Evolutionary conservation across 1,284 basidiomycete species (phyloP).

Genomic region (Omphalotus olearius): DNA sequence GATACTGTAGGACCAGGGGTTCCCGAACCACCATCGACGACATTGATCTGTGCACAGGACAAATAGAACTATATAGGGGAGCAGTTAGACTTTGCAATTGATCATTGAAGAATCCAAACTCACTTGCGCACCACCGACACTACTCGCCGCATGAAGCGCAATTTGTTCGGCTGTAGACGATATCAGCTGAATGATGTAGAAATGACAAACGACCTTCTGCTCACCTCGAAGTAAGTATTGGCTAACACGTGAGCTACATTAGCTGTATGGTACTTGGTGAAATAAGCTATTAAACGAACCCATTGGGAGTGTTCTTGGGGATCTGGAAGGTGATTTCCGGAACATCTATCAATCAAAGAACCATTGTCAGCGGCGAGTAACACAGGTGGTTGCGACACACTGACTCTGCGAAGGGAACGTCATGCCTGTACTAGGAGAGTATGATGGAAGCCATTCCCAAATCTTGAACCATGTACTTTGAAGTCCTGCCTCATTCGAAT

Average conservation of each 20-base stretch:
- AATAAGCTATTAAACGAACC: constrained; percentile 17
- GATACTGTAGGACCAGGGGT: constrained; percentile 27
- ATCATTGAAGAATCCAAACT: background rate
- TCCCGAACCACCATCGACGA: constrained; percentile 30
- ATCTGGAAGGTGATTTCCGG: constrained; percentile 37
- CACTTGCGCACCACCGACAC: constrained; percentile 29
- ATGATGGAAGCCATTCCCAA: constrained; percentile 35
- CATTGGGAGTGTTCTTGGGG: constrained; percentile 26
- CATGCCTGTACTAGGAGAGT: constrained; percentile 28
- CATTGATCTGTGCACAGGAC: constrained; percentile 33
- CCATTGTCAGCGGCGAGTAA: background rate
- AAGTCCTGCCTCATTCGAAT: constrained; percentile 34
- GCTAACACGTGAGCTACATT: background rate
- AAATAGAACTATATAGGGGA: constrained; percentile 27
- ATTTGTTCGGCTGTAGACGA: constrained; percentile 25
- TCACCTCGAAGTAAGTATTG: constrained; percentile 24
- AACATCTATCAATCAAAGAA: constrained; percentile 21
- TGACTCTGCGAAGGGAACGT: constrained; percentile 34
- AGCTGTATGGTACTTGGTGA: background rate
- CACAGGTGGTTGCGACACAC: constrained; percentile 17
- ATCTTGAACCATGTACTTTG: constrained; percentile 48
- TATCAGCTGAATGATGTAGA: no score
- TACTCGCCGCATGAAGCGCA: constrained; percentile 30
- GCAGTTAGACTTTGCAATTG: background rate
- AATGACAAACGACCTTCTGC: background rate